A percentile compares a stretch with the other conserved stretches of the same genome.
Evolutionary conservation across 208 protist species (phyloP).

Genomic region (Phytomonas sp.): DNA sequence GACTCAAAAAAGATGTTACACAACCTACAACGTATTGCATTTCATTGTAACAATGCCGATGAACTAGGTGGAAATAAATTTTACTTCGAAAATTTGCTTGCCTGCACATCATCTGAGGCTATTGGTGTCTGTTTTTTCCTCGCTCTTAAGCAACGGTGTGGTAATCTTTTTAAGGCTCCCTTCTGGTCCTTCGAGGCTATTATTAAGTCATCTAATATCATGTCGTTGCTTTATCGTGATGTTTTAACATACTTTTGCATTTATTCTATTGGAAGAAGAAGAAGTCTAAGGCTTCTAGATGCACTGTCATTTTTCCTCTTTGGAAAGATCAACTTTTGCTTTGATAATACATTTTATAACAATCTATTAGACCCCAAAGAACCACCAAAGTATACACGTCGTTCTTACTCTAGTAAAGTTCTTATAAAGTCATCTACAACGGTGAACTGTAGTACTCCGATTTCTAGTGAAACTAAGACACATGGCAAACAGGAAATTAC

Average conservation of each 20-base stretch:
- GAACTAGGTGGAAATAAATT: background rate
- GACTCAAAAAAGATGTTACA: background rate
- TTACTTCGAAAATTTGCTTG: background rate
- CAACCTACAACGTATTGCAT: background rate
- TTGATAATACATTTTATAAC: background rate
- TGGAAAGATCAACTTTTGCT: background rate
- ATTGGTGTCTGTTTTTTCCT: background rate
- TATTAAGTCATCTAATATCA: background rate
- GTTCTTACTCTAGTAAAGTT: background rate
- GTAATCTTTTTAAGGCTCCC: background rate
- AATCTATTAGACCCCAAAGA: background rate
- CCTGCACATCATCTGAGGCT: background rate
- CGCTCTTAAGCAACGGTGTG: background rate
- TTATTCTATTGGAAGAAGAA: background rate
- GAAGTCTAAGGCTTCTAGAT: background rate
- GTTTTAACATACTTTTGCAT: background rate
- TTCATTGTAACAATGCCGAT: background rate
- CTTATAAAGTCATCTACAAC: background rate
- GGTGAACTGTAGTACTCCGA: background rate
- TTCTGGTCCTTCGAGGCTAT: background rate
- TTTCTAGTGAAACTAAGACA: background rate
- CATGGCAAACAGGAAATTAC: background rate
- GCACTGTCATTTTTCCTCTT: background rate
- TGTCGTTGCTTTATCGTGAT: background rate
- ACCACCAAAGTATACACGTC: background rate